These are phyloP conservation scores for Fulvia fulva DNA, from an alignment of 2,329 filamentous ascomycete species.

Conservation along the genomic window DNA sequence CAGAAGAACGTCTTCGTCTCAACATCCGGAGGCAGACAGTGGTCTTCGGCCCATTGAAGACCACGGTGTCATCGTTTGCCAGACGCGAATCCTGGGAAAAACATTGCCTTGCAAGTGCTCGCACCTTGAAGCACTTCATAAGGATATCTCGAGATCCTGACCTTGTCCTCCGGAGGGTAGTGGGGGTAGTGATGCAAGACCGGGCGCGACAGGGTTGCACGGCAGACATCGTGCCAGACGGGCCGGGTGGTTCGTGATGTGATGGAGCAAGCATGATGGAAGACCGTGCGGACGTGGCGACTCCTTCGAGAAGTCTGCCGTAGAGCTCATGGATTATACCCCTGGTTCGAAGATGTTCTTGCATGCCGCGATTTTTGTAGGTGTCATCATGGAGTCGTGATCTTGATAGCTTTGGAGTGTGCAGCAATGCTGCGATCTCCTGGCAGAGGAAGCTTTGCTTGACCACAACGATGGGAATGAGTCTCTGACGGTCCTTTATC, in stretches of 20 bases:
- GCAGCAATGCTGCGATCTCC: background rate
- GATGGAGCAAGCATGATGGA: background rate
- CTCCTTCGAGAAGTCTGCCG: background rate
- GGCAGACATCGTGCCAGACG: background rate
- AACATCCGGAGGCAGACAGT: background rate
- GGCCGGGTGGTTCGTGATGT: background rate
- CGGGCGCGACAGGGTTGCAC: background rate
- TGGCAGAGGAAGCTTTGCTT: background rate
- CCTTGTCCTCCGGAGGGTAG: too few species aligned
- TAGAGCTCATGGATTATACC: background rate
- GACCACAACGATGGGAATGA: background rate
- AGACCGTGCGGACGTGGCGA: background rate
- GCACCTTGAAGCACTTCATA: too few species aligned
- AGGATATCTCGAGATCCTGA: too few species aligned
- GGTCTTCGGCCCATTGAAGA: too few species aligned
- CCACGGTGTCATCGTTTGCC: too few species aligned
- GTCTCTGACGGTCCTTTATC: too few species aligned
- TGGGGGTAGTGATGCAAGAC: too few species aligned
- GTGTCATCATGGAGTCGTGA: background rate
- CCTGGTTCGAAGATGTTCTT: background rate
- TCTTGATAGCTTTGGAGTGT: background rate
- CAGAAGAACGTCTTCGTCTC: too few species aligned
- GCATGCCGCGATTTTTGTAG: background rate
- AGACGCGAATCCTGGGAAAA: too few species aligned
- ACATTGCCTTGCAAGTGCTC: too few species aligned